phyloP scores from a whole-genome alignment of 2,329 filamentous ascomycete genomes.

The Cordyceps tenuipes region DNA sequence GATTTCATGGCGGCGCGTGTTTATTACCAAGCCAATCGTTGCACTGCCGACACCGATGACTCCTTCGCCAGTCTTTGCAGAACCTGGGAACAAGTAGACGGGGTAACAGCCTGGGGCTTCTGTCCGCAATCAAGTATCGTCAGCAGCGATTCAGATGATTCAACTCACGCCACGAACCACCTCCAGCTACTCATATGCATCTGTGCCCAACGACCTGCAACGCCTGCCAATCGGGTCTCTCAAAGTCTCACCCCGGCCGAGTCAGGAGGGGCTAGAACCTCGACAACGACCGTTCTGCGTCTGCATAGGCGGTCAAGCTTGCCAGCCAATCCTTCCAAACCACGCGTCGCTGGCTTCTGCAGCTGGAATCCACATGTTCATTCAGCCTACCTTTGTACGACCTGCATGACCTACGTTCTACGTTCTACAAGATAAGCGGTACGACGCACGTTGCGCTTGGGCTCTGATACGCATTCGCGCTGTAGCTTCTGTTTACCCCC shows the following conservation, averaged over 20 bases:
- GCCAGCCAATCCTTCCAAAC: neutral
- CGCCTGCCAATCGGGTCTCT: constrained; percentile 1
- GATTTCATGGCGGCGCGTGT: neutral
- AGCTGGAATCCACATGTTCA: constrained; percentile 3
- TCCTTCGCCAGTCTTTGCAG: neutral
- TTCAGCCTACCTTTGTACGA: neutral
- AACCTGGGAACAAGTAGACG: neutral
- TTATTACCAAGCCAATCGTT: neutral
- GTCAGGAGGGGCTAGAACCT: constrained; percentile 4
- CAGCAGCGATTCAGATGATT: neutral
- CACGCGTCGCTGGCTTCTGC: constrained; percentile 1
- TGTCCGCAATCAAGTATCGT: neutral
- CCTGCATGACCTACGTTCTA: neutral
- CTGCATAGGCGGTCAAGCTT: constrained; percentile 2
- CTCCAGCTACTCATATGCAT: neutral
- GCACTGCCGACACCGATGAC: neutral
- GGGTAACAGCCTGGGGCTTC: neutral
- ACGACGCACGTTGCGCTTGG: neutral
- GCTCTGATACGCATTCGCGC: neutral
- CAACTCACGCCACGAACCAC: neutral
- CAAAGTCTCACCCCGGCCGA: neutral
- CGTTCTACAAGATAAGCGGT: neutral
- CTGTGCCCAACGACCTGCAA: neutral
- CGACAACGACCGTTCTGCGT: neutral
- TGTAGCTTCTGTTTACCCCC: neutral